Conservation (phyloP, 306 rosid genomes). For the Fragaria vesca region DNA sequence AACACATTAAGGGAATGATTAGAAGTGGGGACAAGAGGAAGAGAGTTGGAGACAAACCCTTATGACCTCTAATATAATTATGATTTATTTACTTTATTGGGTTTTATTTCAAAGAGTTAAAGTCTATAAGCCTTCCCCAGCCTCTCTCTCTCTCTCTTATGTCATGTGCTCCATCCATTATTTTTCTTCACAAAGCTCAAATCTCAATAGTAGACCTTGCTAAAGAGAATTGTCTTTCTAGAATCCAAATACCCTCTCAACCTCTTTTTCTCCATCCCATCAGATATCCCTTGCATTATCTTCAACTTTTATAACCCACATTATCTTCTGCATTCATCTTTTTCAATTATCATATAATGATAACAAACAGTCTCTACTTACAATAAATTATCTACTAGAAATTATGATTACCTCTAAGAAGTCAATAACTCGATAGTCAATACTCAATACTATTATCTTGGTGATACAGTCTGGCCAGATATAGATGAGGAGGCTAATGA, state of each 20-base stretch:
- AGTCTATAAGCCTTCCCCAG: slow-evolving; percentile 12
- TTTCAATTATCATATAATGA: slow-evolving; percentile 59
- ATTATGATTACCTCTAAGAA: background rate
- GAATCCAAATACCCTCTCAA: background rate
- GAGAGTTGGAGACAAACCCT: slow-evolving; percentile 17
- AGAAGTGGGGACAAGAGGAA: slow-evolving; percentile 12
- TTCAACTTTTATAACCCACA: slow-evolving; percentile 50
- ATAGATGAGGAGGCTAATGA: background rate
- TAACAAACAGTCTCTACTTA: slow-evolving; percentile 23
- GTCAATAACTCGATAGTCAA: background rate
- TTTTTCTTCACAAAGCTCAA: background rate
- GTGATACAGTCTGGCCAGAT: background rate
- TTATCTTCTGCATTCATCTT: slow-evolving; percentile 34
- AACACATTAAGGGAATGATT: background rate
- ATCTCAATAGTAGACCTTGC: slow-evolving; percentile 11
- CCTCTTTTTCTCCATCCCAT: slow-evolving; percentile 44
- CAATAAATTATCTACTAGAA: slow-evolving; percentile 25
- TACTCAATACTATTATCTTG: background rate
- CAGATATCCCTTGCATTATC: slow-evolving; percentile 54
- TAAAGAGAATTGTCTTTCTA: slow-evolving; percentile 14
- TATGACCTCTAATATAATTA: slow-evolving; percentile 17
- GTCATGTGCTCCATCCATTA: background rate
- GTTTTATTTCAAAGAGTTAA: slow-evolving; percentile 2
- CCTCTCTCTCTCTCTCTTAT: slow-evolving; percentile 17
- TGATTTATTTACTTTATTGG: slow-evolving; percentile 7